A percentile compares a stretch with the other conserved stretches of the same genome.
phyloP scores from a whole-genome alignment of 2,329 filamentous ascomycete genomes.

The Pseudocercospora fijiensis region DNA sequence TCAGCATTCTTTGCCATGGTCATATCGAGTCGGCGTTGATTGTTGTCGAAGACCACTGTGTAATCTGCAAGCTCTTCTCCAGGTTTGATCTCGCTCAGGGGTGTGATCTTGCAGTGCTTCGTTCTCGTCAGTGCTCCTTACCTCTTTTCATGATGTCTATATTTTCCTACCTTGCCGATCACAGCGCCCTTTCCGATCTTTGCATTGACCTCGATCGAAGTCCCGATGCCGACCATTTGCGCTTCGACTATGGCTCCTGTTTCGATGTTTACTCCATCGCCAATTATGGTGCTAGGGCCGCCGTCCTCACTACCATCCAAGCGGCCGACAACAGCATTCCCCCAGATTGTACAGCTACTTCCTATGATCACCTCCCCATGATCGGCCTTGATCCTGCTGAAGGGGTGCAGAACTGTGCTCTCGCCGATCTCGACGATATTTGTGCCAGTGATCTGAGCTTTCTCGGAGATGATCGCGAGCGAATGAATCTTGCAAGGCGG shows the following conservation, averaged over 20 bases:
- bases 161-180: constrained; percentile 45
- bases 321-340: constrained; percentile 51
- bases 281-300: constrained; percentile 41
- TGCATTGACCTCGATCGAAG: constrained; percentile 34
- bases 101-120: constrained; percentile 48
- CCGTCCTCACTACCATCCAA: constrained; percentile 21
- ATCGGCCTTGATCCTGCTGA: constrained; percentile 55
- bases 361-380: constrained; percentile 47
- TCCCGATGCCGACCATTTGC: constrained; percentile 33
- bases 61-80: constrained; percentile 46
- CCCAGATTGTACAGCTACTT: constrained; percentile 69
- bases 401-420: constrained; percentile 82
- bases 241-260: constrained; percentile 44
- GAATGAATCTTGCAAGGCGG: constrained; percentile 48
- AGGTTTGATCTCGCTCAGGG: constrained; percentile 39
- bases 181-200: constrained; percentile 41
- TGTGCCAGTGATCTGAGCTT: constrained; percentile 60
- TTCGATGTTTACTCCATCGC: constrained; percentile 47
- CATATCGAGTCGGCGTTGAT: constrained; percentile 41
- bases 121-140: constrained; percentile 6
- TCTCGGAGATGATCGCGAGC: constrained; percentile 49
- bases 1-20: constrained; percentile 37
- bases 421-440: constrained; percentile 76
- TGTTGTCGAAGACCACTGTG: constrained; percentile 46
- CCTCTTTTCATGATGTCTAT: neutral